These are phyloP conservation scores for Pichia sp. DNA, from an alignment of 1,139 yeast species.

Conservation along the genomic window DNA sequence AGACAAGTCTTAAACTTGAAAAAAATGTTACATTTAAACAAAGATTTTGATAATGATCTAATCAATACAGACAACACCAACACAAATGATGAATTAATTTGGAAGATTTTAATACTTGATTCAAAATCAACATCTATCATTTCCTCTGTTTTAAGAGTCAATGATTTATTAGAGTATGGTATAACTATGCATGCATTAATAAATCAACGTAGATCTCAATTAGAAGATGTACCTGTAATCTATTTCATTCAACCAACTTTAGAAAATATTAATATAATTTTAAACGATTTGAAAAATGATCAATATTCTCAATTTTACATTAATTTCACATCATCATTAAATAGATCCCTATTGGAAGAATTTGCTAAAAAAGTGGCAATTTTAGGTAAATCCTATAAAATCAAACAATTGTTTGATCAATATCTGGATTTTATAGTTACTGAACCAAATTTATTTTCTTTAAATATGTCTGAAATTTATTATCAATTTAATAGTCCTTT, in stretches of 20 bases:
- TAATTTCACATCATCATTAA: slow-evolving; percentile 77
- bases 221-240: slow-evolving; percentile 91
- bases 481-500: slow-evolving; percentile 61
- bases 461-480: slow-evolving; percentile 64
- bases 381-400: slow-evolving; percentile 60
- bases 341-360: slow-evolving; percentile 75
- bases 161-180: slow-evolving; percentile 82
- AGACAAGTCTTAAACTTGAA: slow-evolving; percentile 43
- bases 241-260: slow-evolving; percentile 86
- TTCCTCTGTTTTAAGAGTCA: slow-evolving; percentile 84
- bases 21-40: slow-evolving; percentile 62
- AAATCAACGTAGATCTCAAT: slow-evolving; percentile 60
- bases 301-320: slow-evolving; percentile 74
- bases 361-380: slow-evolving; percentile 78
- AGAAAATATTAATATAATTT: slow-evolving; percentile 61
- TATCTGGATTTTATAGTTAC: slow-evolving; percentile 87
- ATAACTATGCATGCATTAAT: slow-evolving; percentile 82
- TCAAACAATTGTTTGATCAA: slow-evolving; percentile 89
- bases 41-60: slow-evolving; percentile 52
- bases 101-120: slow-evolving; percentile 94
- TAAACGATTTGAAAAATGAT: slow-evolving; percentile 65
- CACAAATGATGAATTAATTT: slow-evolving; percentile 56
- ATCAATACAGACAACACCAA: not conserved
- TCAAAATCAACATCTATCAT: slow-evolving; percentile 73
- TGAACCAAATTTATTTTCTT: slow-evolving; percentile 82